A percentile compares a stretch with the other conserved stretches of the same genome.
These are phyloP conservation scores for Wickerhamiella dianesei DNA, from an alignment of 805 yeast species.

Conservation along the genomic window DNA sequence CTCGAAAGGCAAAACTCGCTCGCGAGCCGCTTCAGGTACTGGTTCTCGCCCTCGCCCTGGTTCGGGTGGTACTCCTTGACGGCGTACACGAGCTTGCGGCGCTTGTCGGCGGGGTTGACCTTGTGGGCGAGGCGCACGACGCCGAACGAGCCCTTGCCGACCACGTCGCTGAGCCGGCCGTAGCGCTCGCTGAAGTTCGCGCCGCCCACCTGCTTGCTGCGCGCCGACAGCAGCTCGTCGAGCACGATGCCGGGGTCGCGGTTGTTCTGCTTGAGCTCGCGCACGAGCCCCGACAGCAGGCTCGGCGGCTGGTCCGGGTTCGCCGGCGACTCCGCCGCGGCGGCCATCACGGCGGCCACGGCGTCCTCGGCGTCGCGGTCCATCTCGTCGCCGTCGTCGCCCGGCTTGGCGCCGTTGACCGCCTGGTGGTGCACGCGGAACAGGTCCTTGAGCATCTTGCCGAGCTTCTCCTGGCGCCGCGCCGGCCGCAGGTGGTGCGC, in stretches of 20 bases:
- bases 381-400: conserved; percentile 5
- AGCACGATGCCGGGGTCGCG: conserved; percentile 15
- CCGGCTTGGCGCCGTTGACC: background rate
- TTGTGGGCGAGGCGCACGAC: conserved; percentile 79
- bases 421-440: conserved; percentile 14
- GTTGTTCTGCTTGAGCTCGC: conserved; percentile 9
- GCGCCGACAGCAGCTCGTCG: conserved; percentile 9
- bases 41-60: conserved; percentile 41
- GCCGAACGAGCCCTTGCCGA: conserved; percentile 91
- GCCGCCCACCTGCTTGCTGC: conserved; percentile 5
- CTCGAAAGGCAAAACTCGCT: conserved; percentile 84
- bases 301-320: conserved; percentile 15
- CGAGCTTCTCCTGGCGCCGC: conserved; percentile 31
- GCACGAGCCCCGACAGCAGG: conserved; percentile 13
- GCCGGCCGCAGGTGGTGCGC: conserved; percentile 67
- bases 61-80: conserved; percentile 62
- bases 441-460: conserved; percentile 45
- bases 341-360: conserved; percentile 6
- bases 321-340: conserved; percentile 14
- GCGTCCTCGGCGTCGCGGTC: conserved; percentile 17
- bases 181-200: conserved; percentile 73
- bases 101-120: conserved; percentile 24
- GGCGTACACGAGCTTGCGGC: conserved; percentile 42
- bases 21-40: conserved; percentile 59
- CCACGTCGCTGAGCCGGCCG: conserved; percentile 82